A percentile compares a stretch with the other conserved stretches of the same genome.
Conservation (phyloP, 768 basidiomycete genomes). For the Mycena crocata region DNA sequence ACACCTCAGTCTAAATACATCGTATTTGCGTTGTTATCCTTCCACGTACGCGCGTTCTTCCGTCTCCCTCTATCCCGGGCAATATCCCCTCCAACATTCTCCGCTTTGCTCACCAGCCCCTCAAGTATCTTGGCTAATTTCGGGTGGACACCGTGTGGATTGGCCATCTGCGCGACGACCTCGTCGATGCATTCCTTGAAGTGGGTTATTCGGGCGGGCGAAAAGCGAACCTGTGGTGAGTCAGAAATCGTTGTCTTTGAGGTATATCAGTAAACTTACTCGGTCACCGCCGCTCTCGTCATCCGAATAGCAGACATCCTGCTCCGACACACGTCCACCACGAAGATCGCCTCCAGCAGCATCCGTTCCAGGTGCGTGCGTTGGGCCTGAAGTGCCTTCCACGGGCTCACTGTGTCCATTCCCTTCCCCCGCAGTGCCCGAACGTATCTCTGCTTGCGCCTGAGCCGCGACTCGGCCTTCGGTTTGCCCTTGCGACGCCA, state of each 20-base stretch:
- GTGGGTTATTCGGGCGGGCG: not conserved
- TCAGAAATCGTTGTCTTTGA: not conserved
- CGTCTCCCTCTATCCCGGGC: not conserved
- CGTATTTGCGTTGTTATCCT: slow-evolving; percentile 1
- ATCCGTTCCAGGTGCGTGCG: too few species aligned
- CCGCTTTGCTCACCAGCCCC: not conserved
- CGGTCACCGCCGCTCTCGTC: too few species aligned
- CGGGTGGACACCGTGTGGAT: slow-evolving; percentile 3
- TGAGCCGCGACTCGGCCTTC: too few species aligned
- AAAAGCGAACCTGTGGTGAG: not conserved
- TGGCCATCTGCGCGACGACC: not conserved
- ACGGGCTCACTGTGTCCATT: too few species aligned
- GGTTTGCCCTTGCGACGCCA: too few species aligned
- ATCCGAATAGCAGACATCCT: too few species aligned
- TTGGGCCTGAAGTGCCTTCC: too few species aligned
- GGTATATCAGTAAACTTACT: not conserved
- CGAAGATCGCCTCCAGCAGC: too few species aligned
- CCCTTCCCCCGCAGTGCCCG: too few species aligned
- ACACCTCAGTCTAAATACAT: not conserved
- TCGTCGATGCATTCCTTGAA: not conserved
- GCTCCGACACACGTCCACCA: too few species aligned
- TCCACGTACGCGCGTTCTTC: not conserved
- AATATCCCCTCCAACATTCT: not conserved
- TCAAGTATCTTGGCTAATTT: not conserved
- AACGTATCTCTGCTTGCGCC: too few species aligned